Percentiles rank a stretch among this genome's conserved stretches.
These are phyloP conservation scores for Clitopilus passeckerianus DNA, from an alignment of 768 basidiomycete species.

Conservation along the genomic window DNA sequence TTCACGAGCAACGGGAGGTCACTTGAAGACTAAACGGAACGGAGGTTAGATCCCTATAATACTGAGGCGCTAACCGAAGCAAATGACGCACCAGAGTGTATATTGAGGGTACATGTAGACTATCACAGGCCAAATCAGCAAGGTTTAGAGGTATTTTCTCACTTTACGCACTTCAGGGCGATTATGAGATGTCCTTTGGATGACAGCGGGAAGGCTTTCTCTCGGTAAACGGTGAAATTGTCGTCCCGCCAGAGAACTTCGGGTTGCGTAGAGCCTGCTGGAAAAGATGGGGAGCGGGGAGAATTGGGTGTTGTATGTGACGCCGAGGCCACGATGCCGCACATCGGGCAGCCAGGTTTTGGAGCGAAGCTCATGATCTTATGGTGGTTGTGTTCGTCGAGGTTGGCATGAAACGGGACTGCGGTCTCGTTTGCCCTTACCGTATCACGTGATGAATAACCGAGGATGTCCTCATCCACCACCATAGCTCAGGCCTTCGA, in stretches of 20 bases:
- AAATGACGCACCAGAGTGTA: conserved; percentile 57
- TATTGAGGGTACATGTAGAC: conserved; percentile 75
- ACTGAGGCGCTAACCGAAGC: conserved; percentile 3
- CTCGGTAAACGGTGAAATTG: conserved; percentile 71
- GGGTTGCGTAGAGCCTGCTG: conserved; percentile 40
- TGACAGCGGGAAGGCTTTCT: conserved; percentile 68
- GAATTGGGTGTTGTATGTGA: conserved; percentile 37
- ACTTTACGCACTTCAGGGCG: conserved; percentile 65
- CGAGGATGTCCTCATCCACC: conserved; percentile 12
- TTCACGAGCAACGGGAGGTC: conserved; percentile 70
- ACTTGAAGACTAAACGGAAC: conserved; percentile 51
- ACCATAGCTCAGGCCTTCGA: conserved; percentile 41
- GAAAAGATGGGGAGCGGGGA: conserved; percentile 40
- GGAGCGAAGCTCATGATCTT: conserved; percentile 49
- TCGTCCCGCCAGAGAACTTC: conserved; percentile 74
- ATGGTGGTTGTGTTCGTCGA: background rate
- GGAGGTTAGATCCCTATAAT: conserved; percentile 6
- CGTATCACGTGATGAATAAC: conserved; percentile 11
- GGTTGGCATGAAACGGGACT: background rate
- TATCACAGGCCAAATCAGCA: conserved; percentile 19
- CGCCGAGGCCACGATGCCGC: conserved; percentile 62
- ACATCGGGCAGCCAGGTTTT: conserved; percentile 72
- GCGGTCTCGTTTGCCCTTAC: background rate
- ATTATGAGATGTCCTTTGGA: conserved; percentile 67
- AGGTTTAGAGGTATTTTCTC: background rate